Evolutionary conservation across 2,329 filamentous ascomycete species (phyloP), one percentile per base, ranked within the genome.

Genomic region (Aspergillus unguis): DNA sequence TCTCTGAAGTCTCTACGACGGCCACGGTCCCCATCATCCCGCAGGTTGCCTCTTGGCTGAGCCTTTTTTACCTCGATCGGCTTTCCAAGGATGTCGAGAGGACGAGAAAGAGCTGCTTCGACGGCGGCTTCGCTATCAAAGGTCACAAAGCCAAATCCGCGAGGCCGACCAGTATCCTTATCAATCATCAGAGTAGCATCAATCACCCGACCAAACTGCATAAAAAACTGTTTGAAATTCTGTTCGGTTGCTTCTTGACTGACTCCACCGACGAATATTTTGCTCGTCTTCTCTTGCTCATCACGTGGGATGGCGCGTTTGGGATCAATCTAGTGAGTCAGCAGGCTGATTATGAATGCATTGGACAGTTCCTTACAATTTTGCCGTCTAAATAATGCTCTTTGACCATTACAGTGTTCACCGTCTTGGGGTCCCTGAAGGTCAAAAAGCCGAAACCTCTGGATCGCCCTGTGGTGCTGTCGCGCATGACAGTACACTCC

Each of bases 131-230:
- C 94, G 61, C 87, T 95, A 73, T 99, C 94, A 63, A 99, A 99
- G 0, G 94, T 99, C 48, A 99, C 94, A 71, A 99, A 99, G 10
- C 94, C 94, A 66, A 99, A 99, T 1, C 94, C 94, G 67, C 94
- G 83, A 2, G 94, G 94, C 37, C 94, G 85, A n/a, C 94, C 94
- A 1, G 94, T 99, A 71, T 99, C 94, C 75, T 99, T 99, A 71
- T 99, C 94, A 85, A 99, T 99, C 94, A 99, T 99, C 2, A 99
- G 84, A 0, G 94, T 99, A 2, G 94, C 94, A 74, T 99, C 94
- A 36, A 99, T 87, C 23, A 99, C 94, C 56, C 92, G 86, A 28
- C 94, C 94, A 65, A 97, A 99, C 66, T 96, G 90, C 66, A 88
- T 90, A 75, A 99, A 99, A 75, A 96, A 99, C 55, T 94, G 87